Evolutionary conservation across 2,329 filamentous ascomycete species (phyloP).

Genomic region (Bipolaris gigantea): DNA sequence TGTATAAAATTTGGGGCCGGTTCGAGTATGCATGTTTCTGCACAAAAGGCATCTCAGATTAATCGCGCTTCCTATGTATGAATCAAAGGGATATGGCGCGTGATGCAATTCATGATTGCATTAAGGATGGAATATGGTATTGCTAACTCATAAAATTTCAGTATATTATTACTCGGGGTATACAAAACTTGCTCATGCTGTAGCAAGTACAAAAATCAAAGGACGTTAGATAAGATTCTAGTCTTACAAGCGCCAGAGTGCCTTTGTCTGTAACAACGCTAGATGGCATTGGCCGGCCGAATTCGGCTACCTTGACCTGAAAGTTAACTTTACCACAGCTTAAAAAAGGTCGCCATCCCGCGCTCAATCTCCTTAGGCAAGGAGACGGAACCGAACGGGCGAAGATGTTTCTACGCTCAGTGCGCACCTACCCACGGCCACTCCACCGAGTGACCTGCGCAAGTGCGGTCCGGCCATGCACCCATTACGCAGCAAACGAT

Average conservation of each 20-base stretch:
- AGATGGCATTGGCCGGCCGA: conserved; percentile 25
- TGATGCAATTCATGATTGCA: not conserved
- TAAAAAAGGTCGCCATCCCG: conserved; percentile 14
- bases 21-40: not conserved
- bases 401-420: conserved; percentile 25
- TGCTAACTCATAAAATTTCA: too few relatives aligned
- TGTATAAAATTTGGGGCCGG: too few relatives aligned
- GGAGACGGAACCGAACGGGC: conserved; percentile 2
- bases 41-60: not conserved
- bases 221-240: not conserved
- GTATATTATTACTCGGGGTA: not conserved
- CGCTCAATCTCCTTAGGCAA: conserved; percentile 6
- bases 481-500: conserved; percentile 18
- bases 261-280: conserved; percentile 14
- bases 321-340: conserved; percentile 12
- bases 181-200: not conserved
- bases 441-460: conserved; percentile 21
- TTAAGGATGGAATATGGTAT: not conserved
- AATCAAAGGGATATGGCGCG: not conserved
- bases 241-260: not conserved
- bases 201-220: not conserved
- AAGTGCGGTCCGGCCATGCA: conserved; percentile 24
- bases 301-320: conserved; percentile 21
- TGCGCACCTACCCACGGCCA: conserved; percentile 21
- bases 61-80: not conserved